These are phyloP conservation scores for Cantharellus cinnabarinus DNA, from an alignment of 768 basidiomycete genomes.

Conservation along the genomic window DNA sequence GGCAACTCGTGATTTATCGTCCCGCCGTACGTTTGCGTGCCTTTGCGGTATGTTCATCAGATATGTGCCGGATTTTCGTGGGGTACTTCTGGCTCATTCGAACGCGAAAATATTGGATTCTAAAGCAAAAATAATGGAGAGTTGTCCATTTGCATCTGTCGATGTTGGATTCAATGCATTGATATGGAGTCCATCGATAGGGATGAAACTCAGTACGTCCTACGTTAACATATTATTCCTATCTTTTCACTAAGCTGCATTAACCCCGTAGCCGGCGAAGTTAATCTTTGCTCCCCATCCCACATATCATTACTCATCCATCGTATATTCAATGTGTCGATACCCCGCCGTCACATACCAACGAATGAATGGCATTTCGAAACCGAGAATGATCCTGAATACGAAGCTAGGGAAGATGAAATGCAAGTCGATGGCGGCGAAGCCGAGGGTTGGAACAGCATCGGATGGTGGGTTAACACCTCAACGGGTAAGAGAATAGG, in stretches of 20 bases:
- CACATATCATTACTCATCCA: constrained; percentile 81
- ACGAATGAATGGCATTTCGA: constrained; percentile 66
- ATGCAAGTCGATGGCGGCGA: constrained; percentile 10
- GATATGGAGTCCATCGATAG: constrained; percentile 72
- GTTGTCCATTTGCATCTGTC: constrained; percentile 71
- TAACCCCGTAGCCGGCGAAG: constrained; percentile 42
- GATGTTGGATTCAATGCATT: constrained; percentile 61
- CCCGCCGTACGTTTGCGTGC: neutral
- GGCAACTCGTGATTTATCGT: neutral
- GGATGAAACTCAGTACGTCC: constrained; percentile 54
- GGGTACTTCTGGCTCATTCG: constrained; percentile 75
- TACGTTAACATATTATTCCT: neutral
- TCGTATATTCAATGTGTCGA: constrained; percentile 86
- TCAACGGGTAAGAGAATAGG: constrained; percentile 51
- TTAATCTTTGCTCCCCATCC: constrained; percentile 78
- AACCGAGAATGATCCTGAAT: constrained; percentile 65
- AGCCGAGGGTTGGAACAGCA: constrained; percentile 20
- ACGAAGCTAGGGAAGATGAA: constrained; percentile 13
- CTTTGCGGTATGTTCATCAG: constrained; percentile 20
- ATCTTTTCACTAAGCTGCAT: neutral
- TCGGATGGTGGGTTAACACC: constrained; percentile 65
- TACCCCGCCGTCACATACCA: constrained; percentile 81
- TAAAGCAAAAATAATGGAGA: constrained; percentile 48
- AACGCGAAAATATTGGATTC: constrained; percentile 45
- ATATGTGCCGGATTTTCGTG: constrained; percentile 70